Base-by-base conservation (phyloP, 345 rosid species). In the Litchi chinensis region DNA sequence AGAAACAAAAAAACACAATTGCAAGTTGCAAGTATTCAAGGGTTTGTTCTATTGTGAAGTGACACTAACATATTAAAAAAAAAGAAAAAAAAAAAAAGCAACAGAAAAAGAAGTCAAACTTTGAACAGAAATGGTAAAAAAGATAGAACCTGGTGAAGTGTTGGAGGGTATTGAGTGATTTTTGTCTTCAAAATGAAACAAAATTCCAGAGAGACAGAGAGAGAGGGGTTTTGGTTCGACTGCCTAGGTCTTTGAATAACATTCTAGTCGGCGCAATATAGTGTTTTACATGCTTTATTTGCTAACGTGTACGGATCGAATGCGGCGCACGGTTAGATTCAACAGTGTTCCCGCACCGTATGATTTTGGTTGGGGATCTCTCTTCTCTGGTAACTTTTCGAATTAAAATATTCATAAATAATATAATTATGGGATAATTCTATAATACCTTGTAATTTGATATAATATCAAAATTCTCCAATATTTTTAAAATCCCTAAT, bases 191-290 rank as follows among this genome's bases (percentile, higher is more conserved):
- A 79, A 83, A 78, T 0, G 77, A 80, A 81, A 82, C 74, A 71
- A 80, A 80, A n/a, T 71, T 66, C 73, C 68, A 56, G 66, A 54
- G 83, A 50, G 79, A 69, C 56, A 80, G 75, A 44, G 37, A 5
- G 72, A 40, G 78, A 77, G 73, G 60, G 57, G 67, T 54, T 48
- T 15, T 12, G 32, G 1, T 73, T 21, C 7, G 24, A 18, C 66
- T 65, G 81, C 65, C n/a, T 67, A 80, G 86, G 86, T 76, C 26
- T 80, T 73, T 78, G 87, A 72, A 72, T 69, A 77, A 79, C 77
- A 63, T 83, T 77, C 75, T 70, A 63, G 15, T 19, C 10, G 21
- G 93, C 80, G 89, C 82, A 92, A 52, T 44, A 46, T 92, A 89
- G 85, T 44, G 62, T 70, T 19, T 5, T 26, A 73, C 10, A 1